phyloP scores from a whole-genome alignment of 495 filamentous ascomycete genomes.

The Hypoxylon subgilvum region DNA sequence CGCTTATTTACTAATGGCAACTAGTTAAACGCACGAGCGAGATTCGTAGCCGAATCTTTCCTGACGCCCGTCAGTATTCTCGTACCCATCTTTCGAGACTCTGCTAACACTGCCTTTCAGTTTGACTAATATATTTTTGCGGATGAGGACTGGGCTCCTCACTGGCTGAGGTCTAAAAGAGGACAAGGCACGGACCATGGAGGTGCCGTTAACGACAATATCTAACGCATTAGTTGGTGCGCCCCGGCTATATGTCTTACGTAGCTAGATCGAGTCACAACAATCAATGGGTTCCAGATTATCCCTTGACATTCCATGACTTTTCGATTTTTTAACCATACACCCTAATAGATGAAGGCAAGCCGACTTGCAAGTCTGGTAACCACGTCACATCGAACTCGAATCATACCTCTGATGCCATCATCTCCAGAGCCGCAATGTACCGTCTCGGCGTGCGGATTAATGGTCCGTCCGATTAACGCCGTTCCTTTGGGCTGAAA shows the following conservation, averaged over 20 bases:
- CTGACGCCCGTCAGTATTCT: constrained; percentile 78
- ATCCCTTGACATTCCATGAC: neutral
- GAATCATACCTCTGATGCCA: too few relatives aligned
- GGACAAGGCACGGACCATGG: constrained; percentile 10
- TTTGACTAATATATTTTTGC: constrained; percentile 35
- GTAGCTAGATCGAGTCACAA: constrained; percentile 31
- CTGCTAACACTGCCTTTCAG: constrained; percentile 19
- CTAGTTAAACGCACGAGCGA: constrained; percentile 93
- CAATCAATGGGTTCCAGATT: constrained; percentile 11
- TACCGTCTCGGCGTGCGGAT: neutral
- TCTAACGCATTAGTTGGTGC: too few relatives aligned
- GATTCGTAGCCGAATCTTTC: constrained; percentile 98
- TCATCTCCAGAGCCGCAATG: too few relatives aligned
- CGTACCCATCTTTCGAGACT: neutral
- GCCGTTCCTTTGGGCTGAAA: neutral
- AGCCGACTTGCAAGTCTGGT: too few relatives aligned
- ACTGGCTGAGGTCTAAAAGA: constrained; percentile 10
- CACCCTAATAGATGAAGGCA: too few relatives aligned
- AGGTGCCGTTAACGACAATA: too few relatives aligned
- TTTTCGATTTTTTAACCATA: too few relatives aligned
- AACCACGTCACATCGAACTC: too few relatives aligned
- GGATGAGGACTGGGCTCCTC: neutral
- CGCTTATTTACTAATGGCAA: constrained; percentile 30
- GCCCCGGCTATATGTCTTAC: constrained; percentile 10
- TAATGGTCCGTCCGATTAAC: neutral